These are phyloP conservation scores for Heterobasidion irregulare DNA, from an alignment of 1,284 basidiomycete genomes.

Conservation along the genomic window DNA sequence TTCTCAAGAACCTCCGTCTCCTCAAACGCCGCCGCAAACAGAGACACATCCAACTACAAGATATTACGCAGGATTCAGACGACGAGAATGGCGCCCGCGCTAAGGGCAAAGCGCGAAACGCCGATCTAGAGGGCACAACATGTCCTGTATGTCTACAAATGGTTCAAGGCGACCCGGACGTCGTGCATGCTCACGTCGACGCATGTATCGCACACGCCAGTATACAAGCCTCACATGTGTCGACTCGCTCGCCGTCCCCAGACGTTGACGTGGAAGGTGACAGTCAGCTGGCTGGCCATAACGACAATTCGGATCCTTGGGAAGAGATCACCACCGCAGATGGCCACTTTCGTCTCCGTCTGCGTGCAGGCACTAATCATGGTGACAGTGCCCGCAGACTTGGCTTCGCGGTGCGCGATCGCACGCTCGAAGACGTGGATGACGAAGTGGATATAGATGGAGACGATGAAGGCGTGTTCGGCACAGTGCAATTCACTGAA, in stretches of 20 bases:
- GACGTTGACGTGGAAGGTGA: slow-evolving; percentile 26
- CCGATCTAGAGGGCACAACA: slow-evolving; percentile 19
- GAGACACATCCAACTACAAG: slow-evolving; percentile 52
- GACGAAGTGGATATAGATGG: slow-evolving; percentile 75
- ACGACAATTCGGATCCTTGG: slow-evolving; percentile 18
- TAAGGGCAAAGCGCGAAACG: slow-evolving; percentile 15
- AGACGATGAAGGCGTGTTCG: slow-evolving; percentile 58
- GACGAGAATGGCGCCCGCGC: slow-evolving; percentile 22
- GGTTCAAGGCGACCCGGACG: slow-evolving; percentile 58
- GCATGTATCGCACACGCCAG: slow-evolving; percentile 52
- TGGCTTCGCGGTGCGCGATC: slow-evolving; percentile 57
- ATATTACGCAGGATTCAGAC: slow-evolving; percentile 55
- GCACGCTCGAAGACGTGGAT: slow-evolving; percentile 52
- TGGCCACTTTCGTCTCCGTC: slow-evolving; percentile 20
- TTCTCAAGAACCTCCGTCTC: slow-evolving; percentile 43
- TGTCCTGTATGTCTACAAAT: slow-evolving; percentile 60
- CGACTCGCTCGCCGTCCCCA: slow-evolving; percentile 6
- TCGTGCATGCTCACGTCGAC: slow-evolving; percentile 70
- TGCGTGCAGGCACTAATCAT: not conserved
- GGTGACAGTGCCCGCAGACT: slow-evolving; percentile 21
- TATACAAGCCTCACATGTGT: slow-evolving; percentile 29
- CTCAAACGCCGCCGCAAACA: slow-evolving; percentile 60
- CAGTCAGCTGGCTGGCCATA: slow-evolving; percentile 5
- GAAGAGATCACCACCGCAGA: slow-evolving; percentile 27
- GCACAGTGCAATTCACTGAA: slow-evolving; percentile 67